Base-by-base conservation (phyloP, 768 basidiomycete genomes). In the Tylopilus plumbeoviolaceoides region DNA sequence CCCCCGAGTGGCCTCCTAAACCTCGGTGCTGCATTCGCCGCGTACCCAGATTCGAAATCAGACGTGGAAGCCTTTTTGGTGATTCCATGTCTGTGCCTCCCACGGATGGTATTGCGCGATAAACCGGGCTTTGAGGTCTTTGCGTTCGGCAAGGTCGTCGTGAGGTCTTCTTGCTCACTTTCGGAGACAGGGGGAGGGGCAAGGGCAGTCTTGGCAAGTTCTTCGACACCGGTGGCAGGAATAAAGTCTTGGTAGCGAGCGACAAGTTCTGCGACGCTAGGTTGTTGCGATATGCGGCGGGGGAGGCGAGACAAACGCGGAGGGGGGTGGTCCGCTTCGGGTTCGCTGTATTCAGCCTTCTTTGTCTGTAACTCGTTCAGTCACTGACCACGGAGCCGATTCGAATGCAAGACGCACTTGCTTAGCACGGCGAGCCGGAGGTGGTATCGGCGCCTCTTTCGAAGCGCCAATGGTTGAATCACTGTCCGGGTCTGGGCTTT, bases 21-120 rank as follows among this genome's bases (percentile, higher is more conserved):
- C 58, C 81, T 78, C 2, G 91, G 87, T 1, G 91, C 92, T 53
- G 93, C 84, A 63, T 94, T 94, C n/a, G 86, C 89, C 4, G 93
- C 92, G 70, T 95, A 95, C 44, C 93, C 84, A 51, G 88, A 83
- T 70, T 95, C 94, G 49, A 91, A 91, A 64, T 95, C 94, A 7
- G 93, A 95, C 10, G 77, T 75, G 9, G 86, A 85, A 36, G 81
- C 70, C 57, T 82, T 83, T 63, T 75, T 78, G 14, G 71, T 61
- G 40, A 78, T 69, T 43, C 75, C 59, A 36, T 76, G 78, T 53
- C 54, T 65, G 60, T 82, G 81, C 53, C 80, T 76, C 31, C 73
- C 74, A 35, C 82, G 78, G 18, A 72, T 50, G 6, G 74, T 63
- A 15, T 63, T 70, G 17, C 77, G 78, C 11, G 62, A 53, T 15